A percentile compares a stretch with the other conserved stretches of the same genome.
Conservation (phyloP, 306 rosid genomes). For the Glycine latifolia region DNA sequence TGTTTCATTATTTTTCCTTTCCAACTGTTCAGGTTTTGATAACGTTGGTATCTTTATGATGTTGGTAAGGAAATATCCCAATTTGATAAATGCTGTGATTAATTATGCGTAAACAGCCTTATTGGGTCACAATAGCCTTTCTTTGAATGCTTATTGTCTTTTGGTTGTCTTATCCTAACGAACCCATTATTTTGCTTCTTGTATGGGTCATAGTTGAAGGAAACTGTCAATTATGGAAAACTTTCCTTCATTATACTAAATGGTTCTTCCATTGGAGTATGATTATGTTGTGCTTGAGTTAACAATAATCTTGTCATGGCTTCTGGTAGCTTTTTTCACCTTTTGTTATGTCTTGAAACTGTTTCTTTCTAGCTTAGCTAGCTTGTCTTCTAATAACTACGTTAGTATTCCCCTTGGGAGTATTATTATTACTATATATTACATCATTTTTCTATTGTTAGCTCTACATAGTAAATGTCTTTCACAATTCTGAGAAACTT, state of each 20-base stretch:
- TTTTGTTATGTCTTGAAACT: slow-evolving; percentile 33
- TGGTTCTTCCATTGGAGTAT: not conserved
- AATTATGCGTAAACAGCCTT: slow-evolving; percentile 25
- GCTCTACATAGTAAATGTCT: not conserved
- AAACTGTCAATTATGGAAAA: not conserved
- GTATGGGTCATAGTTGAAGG: not conserved
- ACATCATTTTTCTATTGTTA: slow-evolving; percentile 9
- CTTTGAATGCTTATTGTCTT: slow-evolving; percentile 22
- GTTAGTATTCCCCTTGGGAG: not conserved
- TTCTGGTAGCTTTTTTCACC: slow-evolving; percentile 10
- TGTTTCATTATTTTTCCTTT: slow-evolving; percentile 35
- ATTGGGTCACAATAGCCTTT: slow-evolving; percentile 10
- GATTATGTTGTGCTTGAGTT: slow-evolving; percentile 22
- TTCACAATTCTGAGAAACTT: not conserved
- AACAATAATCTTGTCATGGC: slow-evolving; percentile 18
- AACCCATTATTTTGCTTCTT: slow-evolving; percentile 8
- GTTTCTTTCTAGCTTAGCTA: slow-evolving; percentile 28
- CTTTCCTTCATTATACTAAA: slow-evolving; percentile 29
- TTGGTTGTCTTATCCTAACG: slow-evolving; percentile 16
- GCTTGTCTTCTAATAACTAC: slow-evolving; percentile 14
- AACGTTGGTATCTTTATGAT: slow-evolving; percentile 17
- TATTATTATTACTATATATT: not conserved
- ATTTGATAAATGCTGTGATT: slow-evolving; percentile 36
- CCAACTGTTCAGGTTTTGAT: slow-evolving; percentile 17
- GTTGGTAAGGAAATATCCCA: slow-evolving; percentile 17